Percentiles rank a stretch among this genome's conserved stretches.
These are phyloP conservation scores for Hibiscus syriacus DNA, from an alignment of 345 rosid species.

Conservation along the genomic window DNA sequence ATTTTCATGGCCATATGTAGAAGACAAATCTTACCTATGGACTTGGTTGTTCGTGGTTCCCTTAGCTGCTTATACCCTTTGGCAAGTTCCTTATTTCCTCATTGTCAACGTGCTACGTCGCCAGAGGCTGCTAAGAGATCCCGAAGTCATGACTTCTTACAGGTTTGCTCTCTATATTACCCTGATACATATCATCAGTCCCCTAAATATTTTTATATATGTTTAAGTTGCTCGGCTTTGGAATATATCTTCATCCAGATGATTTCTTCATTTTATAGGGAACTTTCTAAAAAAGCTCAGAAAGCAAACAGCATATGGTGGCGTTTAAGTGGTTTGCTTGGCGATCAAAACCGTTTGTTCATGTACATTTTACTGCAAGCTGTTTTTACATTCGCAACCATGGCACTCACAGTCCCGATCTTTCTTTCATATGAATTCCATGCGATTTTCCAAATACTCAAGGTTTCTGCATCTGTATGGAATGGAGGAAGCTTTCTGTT, in stretches of 20 bases:
- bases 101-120: conserved; percentile 86
- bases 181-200: background rate
- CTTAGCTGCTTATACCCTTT: conserved; percentile 68
- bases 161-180: conserved; percentile 33
- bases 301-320: conserved; percentile 87
- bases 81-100: conserved; percentile 88
- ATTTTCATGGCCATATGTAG: conserved; percentile 80
- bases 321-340: conserved; percentile 79
- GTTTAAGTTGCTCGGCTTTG: background rate
- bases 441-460: conserved; percentile 70
- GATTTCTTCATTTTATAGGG: conserved; percentile 42
- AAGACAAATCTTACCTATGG: conserved; percentile 63
- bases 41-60: conserved; percentile 88
- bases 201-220: background rate
- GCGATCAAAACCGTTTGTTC: conserved; percentile 71
- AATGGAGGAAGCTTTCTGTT: conserved; percentile 88
- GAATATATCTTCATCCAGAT: background rate
- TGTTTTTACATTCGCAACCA: conserved; percentile 81
- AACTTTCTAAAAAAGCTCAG: conserved; percentile 78
- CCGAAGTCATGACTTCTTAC: conserved; percentile 98
- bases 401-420: conserved; percentile 87
- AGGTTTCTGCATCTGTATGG: conserved; percentile 84
- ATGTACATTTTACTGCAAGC: conserved; percentile 82
- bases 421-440: conserved; percentile 70
- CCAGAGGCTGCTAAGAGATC: conserved; percentile 85